Conservation (phyloP, 2,329 filamentous ascomycete genomes). For the Cytospora schulzeri region DNA sequence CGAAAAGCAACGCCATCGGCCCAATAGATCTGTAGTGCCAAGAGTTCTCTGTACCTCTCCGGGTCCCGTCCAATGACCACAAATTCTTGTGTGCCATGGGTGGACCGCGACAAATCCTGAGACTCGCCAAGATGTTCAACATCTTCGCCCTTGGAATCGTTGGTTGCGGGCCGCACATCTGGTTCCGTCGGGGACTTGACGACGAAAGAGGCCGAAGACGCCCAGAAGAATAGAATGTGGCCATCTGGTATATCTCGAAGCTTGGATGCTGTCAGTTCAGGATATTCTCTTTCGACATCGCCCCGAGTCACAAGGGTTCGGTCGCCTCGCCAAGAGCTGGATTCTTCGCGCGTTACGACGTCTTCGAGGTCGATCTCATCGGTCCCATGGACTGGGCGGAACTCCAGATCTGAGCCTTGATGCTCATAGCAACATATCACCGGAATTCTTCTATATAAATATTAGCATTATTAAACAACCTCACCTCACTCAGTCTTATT, state of each 20-base stretch:
- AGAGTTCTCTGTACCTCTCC: not conserved
- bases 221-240: conserved; percentile 7
- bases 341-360: not conserved
- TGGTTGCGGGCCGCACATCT: not conserved
- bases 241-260: not conserved
- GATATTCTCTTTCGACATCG: not conserved
- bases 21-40: conserved; percentile 6
- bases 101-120: not conserved
- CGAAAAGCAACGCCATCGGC: conserved; percentile 1
- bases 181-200: not conserved
- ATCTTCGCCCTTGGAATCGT: not conserved
- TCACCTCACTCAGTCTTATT: not conserved
- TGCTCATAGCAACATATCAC: not conserved
- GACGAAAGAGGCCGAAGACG: not conserved
- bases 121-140: not conserved
- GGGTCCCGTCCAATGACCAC: not conserved
- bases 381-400: not conserved
- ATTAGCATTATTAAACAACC: not conserved
- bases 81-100: not conserved
- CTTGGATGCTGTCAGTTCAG: not conserved
- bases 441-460: not conserved
- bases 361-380: not conserved
- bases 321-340: not conserved
- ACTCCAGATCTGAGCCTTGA: not conserved
- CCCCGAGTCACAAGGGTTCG: not conserved